Evolutionary conservation across 2,329 filamentous ascomycete genomes (phyloP).

Genomic region (Raffaelea albimanens): DNA sequence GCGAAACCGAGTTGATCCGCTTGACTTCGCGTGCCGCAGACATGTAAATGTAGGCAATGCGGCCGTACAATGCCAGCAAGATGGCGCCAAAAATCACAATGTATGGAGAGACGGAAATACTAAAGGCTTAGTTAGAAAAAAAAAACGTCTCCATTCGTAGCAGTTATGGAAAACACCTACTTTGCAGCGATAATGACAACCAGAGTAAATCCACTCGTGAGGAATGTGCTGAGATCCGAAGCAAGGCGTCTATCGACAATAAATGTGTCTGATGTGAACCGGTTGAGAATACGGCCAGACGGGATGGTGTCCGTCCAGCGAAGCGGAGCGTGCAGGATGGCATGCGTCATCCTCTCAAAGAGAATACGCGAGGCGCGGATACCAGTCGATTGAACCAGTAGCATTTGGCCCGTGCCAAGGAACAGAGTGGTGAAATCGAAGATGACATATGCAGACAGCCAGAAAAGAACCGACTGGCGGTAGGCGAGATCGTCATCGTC

Average conservation of each 20-base stretch:
- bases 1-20: conserved; percentile 29
- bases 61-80: conserved; percentile 23
- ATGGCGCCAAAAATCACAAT: conserved; percentile 25
- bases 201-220: conserved; percentile 19
- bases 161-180: conserved; percentile 14
- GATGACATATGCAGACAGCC: conserved; percentile 20
- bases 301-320: conserved; percentile 30
- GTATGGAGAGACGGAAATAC: conserved; percentile 23
- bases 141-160: too few relatives aligned
- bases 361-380: conserved; percentile 20
- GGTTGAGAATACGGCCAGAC: conserved; percentile 31
- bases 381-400: conserved; percentile 21
- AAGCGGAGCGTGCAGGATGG: conserved; percentile 29
- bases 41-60: conserved; percentile 26
- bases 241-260: conserved; percentile 26
- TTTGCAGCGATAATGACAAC: conserved; percentile 26
- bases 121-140: conserved; percentile 1
- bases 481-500: conserved; percentile 6
- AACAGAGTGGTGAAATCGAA: conserved; percentile 17
- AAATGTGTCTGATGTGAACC: conserved; percentile 30
- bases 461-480: conserved; percentile 15
- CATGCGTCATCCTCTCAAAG: conserved; percentile 23
- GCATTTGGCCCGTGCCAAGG: conserved; percentile 14
- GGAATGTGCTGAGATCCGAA: conserved; percentile 18
- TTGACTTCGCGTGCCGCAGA: conserved; percentile 28